Percentiles rank a stretch among this genome's conserved stretches.
Evolutionary conservation across 345 rosid genomes (phyloP).

Genomic region (Populus pruinosa): DNA sequence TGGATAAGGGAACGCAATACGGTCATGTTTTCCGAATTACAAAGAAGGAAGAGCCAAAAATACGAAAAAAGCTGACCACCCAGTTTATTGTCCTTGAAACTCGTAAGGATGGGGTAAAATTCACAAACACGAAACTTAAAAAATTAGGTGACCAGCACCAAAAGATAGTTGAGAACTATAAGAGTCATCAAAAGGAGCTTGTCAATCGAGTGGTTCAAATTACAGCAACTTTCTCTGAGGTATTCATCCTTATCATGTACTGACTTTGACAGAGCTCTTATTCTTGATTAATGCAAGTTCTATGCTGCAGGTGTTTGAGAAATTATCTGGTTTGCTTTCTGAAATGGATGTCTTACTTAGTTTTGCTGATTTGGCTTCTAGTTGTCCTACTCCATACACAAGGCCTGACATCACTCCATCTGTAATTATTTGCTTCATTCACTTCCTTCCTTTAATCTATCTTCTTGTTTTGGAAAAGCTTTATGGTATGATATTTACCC

Average conservation of each 20-base stretch:
- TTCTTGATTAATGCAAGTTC: slow-evolving; percentile 11
- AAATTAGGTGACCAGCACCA: slow-evolving; percentile 88
- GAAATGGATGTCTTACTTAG: slow-evolving; percentile 92
- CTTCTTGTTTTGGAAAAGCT: slow-evolving; percentile 4
- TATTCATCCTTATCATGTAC: slow-evolving; percentile 19
- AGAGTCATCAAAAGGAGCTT: slow-evolving; percentile 68
- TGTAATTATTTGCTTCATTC: slow-evolving; percentile 38
- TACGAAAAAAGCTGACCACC: slow-evolving; percentile 81
- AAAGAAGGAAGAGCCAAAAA: slow-evolving; percentile 96
- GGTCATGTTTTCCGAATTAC: slow-evolving; percentile 98
- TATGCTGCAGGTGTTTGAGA: slow-evolving; percentile 69
- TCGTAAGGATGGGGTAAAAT: slow-evolving; percentile 96
- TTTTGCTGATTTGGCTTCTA: slow-evolving; percentile 93
- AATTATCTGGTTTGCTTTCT: slow-evolving; percentile 68
- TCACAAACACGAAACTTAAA: slow-evolving; percentile 89
- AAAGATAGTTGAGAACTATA: slow-evolving; percentile 80
- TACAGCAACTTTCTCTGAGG: slow-evolving; percentile 85
- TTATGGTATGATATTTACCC: not conserved
- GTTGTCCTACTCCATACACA: slow-evolving; percentile 86
- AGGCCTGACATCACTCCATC: slow-evolving; percentile 83
- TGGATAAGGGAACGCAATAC: slow-evolving; percentile 87
- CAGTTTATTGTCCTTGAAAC: slow-evolving; percentile 93
- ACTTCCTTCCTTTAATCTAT: slow-evolving; percentile 9
- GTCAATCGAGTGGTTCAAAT: slow-evolving; percentile 82
- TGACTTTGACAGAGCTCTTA: not conserved